Conservation (phyloP, 176 grass and related monocot genomes). For the Cenchrus americanus region DNA sequence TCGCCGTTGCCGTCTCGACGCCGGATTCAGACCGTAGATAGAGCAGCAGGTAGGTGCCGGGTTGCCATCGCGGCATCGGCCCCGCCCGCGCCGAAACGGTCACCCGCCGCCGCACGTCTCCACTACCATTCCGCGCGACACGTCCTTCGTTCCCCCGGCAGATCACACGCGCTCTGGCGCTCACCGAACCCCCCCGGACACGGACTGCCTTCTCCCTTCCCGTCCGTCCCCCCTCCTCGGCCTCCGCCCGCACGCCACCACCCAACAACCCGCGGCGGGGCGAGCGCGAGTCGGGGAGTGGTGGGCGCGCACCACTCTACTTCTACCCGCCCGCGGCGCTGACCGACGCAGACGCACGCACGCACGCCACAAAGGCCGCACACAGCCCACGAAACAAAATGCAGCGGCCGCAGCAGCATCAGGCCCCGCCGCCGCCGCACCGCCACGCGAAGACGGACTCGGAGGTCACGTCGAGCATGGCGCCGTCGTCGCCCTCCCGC, state of each 20-base stretch:
- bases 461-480: constrained; percentile 81
- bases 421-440: not conserved
- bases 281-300: not conserved
- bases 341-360: not conserved
- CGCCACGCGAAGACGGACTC: constrained; percentile 86
- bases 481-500: constrained; percentile 60
- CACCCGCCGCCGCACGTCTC: not conserved
- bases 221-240: too few relatives aligned
- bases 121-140: not conserved
- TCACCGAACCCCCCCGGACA: not conserved
- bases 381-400: not conserved
- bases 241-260: too few relatives aligned
- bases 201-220: too few relatives aligned
- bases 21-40: not conserved
- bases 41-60: constrained; percentile 4
- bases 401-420: not conserved
- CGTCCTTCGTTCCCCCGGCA: not conserved
- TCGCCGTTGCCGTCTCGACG: not conserved
- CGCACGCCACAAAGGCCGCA: not conserved
- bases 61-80: constrained; percentile 17
- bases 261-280: not conserved
- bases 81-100: not conserved
- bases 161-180: too few relatives aligned
- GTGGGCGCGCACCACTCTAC: constrained; percentile 42
- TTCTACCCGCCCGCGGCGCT: not conserved